These are phyloP conservation scores for Boechera retrofracta DNA, from an alignment of 345 rosid genomes.

Conservation along the genomic window DNA sequence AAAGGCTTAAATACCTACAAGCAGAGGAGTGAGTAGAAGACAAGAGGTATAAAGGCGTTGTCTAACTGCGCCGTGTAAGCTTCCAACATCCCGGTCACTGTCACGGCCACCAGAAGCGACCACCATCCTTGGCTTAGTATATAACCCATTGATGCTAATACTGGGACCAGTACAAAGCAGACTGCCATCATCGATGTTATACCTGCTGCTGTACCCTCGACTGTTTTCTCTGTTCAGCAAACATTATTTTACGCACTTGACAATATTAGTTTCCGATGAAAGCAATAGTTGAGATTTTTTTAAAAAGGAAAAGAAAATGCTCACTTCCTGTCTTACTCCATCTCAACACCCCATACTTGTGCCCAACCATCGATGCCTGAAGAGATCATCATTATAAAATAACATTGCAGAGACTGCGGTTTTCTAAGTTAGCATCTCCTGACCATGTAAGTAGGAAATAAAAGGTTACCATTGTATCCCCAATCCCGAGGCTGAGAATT, in stretches of 20 bases:
- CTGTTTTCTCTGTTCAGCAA: conserved; percentile 74
- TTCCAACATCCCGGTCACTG: conserved; percentile 83
- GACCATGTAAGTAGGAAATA: conserved; percentile 5
- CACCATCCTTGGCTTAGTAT: conserved; percentile 87
- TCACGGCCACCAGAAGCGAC: conserved; percentile 76
- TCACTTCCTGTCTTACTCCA: conserved; percentile 96
- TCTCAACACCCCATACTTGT: conserved; percentile 91
- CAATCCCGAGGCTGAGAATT: conserved; percentile 96
- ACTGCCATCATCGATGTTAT: conserved; percentile 82
- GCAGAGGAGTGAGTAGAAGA: conserved; percentile 95
- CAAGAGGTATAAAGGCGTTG: conserved; percentile 91
- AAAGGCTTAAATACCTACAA: conserved; percentile 45
- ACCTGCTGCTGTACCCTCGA: conserved; percentile 98
- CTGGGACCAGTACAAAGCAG: conserved; percentile 78
- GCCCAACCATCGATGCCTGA: conserved; percentile 96
- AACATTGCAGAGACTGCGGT: conserved; percentile 8
- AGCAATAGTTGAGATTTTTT: background rate
- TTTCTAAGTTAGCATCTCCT: background rate
- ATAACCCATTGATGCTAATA: conserved; percentile 85
- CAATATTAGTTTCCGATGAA: conserved; percentile 8
- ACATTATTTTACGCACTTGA: background rate
- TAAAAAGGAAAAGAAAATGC: conserved; percentile 22
- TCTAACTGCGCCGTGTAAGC: conserved; percentile 95
- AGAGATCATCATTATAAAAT: background rate
- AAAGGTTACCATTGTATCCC: conserved; percentile 89